Evolutionary conservation across 208 protist genomes (phyloP), one percentile per base, ranked within the genome.

Genomic region (Leishmania amazonensis): DNA sequence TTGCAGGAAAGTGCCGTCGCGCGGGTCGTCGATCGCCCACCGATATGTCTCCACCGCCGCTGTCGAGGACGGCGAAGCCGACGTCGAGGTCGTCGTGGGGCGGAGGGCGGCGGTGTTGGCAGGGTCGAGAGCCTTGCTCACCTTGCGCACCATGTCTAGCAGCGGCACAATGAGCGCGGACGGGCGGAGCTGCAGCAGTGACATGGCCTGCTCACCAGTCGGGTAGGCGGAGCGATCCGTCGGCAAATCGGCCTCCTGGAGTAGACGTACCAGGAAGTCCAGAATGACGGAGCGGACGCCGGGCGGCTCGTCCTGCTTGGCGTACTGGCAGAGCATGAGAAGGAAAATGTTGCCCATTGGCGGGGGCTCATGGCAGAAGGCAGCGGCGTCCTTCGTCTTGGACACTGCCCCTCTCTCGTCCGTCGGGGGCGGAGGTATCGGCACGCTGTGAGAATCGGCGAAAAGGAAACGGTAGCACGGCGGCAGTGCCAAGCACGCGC

Each of bases 271-370:
- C 13, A 97, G 82, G 73, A 95, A 95, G 38, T 74, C 71, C 17
- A 97, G 85, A 24, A 97, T 89, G 70, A 94, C 84, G 42, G 64
- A 65, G 21, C 91, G 86, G 31, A 87, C 70, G 1, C 91, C 91
- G 11, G 83, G 79, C 49, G 94, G 91, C 67, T 91, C 76, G 84
- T 97, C 86, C 40, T 91, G 89, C 84, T 94, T 95, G 13, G 91
- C 92, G 83, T 91, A 94, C 82, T 92, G 88, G 81, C 94, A 97
- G 53, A 97, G 83, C 2, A 84, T 85, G 35, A 94, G 78, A 31
- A 97, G 73, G 68, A 97, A 95, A 15, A 89, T 78, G 60, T 84
- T 70, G 64, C 91, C 91, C 74, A 95, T 91, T 7, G 92, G 60
- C 68, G 65, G 49, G 49, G 78, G 83, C 38, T 75, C 83, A 19